A percentile compares a stretch with the other conserved stretches of the same genome.
phyloP scores from a whole-genome alignment of 2,329 filamentous ascomycete genomes.

The Monosporascus sp. region DNA sequence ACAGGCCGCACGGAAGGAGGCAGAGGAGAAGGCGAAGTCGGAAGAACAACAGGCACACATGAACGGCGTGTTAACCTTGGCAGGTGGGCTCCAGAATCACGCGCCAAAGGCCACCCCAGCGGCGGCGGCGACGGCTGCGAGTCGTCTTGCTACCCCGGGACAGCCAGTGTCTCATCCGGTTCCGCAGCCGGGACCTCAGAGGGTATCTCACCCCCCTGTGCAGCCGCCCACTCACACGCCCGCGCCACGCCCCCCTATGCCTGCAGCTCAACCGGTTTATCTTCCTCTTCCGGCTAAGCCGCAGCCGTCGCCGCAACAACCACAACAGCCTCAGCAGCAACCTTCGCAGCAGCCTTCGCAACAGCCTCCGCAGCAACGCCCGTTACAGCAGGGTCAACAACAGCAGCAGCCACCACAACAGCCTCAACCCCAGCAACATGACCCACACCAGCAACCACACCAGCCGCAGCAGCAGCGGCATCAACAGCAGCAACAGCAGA shows the following conservation, averaged over 20 bases:
- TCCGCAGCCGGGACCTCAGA: constrained; percentile 17
- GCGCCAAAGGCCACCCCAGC: constrained; percentile 15
- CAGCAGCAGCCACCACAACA: not conserved
- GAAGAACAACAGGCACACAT: constrained; percentile 56
- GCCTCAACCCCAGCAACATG: constrained; percentile 3
- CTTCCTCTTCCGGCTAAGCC: constrained; percentile 11
- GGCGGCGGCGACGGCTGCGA: constrained; percentile 7
- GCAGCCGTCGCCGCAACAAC: constrained; percentile 1
- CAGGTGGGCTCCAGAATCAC: constrained; percentile 43
- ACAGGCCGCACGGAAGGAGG: constrained; percentile 64
- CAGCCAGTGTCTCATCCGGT: constrained; percentile 13
- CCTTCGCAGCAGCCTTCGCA: constrained; percentile 1
- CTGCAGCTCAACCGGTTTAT: constrained; percentile 25
- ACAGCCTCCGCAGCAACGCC: not conserved
- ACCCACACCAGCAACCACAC: not conserved
- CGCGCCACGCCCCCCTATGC: constrained; percentile 20
- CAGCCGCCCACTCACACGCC: constrained; percentile 12
- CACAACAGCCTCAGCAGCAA: not conserved
- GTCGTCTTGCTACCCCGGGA: constrained; percentile 15
- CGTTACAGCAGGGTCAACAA: constrained; percentile 2
- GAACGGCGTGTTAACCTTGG: constrained; percentile 55
- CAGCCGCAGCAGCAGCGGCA: not conserved
- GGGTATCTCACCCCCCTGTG: constrained; percentile 12
- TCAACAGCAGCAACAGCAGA: constrained; percentile 8
- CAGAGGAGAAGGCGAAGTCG: constrained; percentile 57